Percentiles rank a stretch among this genome's conserved stretches.
phyloP scores from a whole-genome alignment of 306 rosid genomes.

The Pyrus communis region DNA sequence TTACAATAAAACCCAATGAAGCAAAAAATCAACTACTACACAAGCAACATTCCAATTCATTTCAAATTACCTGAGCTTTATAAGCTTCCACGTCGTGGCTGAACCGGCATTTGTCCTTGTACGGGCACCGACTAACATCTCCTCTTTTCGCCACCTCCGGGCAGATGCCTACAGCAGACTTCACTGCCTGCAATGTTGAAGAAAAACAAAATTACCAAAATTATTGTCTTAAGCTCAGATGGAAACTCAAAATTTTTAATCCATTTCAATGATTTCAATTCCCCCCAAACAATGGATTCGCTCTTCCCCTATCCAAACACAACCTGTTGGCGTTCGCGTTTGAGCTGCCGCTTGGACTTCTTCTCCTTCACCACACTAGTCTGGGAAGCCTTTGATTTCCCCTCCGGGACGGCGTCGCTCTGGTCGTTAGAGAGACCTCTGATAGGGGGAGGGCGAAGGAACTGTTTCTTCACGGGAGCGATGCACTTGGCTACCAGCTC shows the following conservation, averaged over 20 bases:
- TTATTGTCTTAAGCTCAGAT: background rate
- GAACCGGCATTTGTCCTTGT: conserved; percentile 71
- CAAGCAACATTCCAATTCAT: background rate
- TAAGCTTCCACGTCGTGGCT: conserved; percentile 78
- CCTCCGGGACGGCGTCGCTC: conserved; percentile 20
- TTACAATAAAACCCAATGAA: background rate
- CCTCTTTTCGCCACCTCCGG: conserved; percentile 66
- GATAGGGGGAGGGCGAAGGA: conserved; percentile 57
- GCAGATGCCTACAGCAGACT: conserved; percentile 54
- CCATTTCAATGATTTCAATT: background rate
- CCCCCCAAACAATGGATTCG: background rate
- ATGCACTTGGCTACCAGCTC: conserved; percentile 68
- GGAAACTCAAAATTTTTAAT: background rate
- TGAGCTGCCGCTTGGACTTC: conserved; percentile 92
- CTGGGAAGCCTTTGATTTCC: conserved; percentile 25
- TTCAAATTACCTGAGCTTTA: conserved; percentile 55
- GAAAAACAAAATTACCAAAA: background rate
- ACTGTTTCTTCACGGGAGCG: conserved; percentile 67
- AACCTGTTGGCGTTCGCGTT: conserved; percentile 91
- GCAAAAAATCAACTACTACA: background rate
- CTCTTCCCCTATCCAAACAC: background rate
- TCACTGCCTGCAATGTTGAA: conserved; percentile 45
- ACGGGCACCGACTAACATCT: conserved; percentile 60
- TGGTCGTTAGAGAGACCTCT: conserved; percentile 24
- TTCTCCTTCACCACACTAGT: conserved; percentile 49